Base-by-base conservation (phyloP, 108 stramenopile genomes). In the Nannochloropsis oceanica region DNA sequence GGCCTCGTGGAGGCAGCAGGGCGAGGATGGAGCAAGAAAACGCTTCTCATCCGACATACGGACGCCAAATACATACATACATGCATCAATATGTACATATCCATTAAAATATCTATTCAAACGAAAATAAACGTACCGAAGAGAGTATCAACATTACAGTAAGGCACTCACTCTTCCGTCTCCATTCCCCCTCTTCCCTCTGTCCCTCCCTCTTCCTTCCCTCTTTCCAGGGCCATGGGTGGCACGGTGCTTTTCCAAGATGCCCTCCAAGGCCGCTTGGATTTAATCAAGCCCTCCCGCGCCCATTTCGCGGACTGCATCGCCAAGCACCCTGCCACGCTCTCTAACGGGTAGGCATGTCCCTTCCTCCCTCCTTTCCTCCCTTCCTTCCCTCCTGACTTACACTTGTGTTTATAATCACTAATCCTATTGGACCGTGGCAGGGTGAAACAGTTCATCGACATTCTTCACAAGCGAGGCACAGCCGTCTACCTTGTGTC, bases 241-340 rank as follows among this genome's bases (percentile, higher is more conserved):
- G 99, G 99, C 9, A 90, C 91, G 44, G 93, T 95, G 84, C 94
- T 95, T 82, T 99, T 99, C 85, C 94, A 97, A 90, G 99, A 99
- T 87, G 97, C 98, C 2, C 87, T 99, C 22, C 87, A 91, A 79
- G 94, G 92, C 11, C 92, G 99, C 26, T 88, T 99, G 81, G 93
- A 94, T 18, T 89, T 99, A 25, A 93, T 99, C 84, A 27, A 93
- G 86, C 97, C 99, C 0, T 93, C 93, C 13, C 82, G 83, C 44
- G 59, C 84, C 43, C 82, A 89, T 79, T 93, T 99, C 82, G 81
- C 90, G 12, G 82, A 88, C 12, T 97, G 95, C 84, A 83, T 97
- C 42, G 81, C 85, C 44, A 87, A 92, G 27, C 93, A 94, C 86
- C 97, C 97, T 27, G 88, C 96, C 22, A 43, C 87, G 84, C 85